Base-by-base conservation (phyloP, 164 flowering plant species). In the Amborella trichopoda region DNA sequence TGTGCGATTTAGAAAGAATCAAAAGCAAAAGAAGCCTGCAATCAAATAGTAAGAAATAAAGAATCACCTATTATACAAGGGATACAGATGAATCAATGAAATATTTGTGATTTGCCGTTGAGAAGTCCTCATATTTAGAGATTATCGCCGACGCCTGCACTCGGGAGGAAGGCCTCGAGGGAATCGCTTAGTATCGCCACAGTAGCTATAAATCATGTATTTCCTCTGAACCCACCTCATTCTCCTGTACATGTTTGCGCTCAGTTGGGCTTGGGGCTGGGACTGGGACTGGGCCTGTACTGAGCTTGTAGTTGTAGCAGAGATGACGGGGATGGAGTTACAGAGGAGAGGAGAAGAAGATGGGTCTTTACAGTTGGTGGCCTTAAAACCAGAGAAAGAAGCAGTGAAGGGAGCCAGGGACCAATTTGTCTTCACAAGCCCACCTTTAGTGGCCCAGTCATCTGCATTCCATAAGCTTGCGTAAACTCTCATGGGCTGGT, bases 361-460 rank as follows among this genome's bases (percentile, higher is more conserved):
- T 17, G 5, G 36, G 30, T n/a, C n/a, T n/a, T n/a, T n/a, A n/a
- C n/a, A n/a, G 14, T 34, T 25, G 13, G 27, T 19, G 12, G 23
- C 37, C 4, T 18, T 46, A 37, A 26, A 46, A 23, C 19, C 30
- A 11, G 23, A 18, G 21, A 19, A 46, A 16, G 49, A 28, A 9
- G 49, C 49, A 5, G 49, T 10, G 49, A 46, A 46, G 6, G 37
- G 49, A 2, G 49, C 49, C 5, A 18, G 34, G 3, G 49, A 27
- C 49, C 49, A 46, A 11, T 46, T 37, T 1, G 49, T 46, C 21
- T 46, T 46, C 4, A 46, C 49, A 2, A 27, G 36, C 36, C 37
- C 49, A 11, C 49, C 49, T 9, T 37, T 27, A 9, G 49, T 46
- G 23, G 49, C 49, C 49, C 49, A 46, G 23, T 46, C 49, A 5